Conservation (phyloP, 2,329 filamentous ascomycete genomes). For the Periglandula ipomoeae region DNA sequence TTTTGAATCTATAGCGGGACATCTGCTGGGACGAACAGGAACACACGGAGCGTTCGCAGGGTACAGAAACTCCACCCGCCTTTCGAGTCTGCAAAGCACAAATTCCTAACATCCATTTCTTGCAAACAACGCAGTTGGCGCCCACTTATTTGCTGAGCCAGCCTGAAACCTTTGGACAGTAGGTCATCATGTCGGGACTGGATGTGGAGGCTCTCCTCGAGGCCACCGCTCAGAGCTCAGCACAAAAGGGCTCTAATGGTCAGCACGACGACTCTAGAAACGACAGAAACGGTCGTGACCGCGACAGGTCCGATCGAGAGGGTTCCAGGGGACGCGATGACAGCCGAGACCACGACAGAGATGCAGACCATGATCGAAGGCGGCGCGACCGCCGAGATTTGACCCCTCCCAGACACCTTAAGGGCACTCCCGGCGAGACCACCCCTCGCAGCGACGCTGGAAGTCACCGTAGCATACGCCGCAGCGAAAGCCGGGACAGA, state of each 20-base stretch:
- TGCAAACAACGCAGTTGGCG: neutral
- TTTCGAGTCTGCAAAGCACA: neutral
- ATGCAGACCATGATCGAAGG: conserved; percentile 45
- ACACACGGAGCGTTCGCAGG: neutral
- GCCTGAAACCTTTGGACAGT: conserved; percentile 1
- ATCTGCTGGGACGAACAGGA: neutral
- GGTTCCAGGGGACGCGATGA: conserved; percentile 46
- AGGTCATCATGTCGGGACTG: conserved; percentile 36
- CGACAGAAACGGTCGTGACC: conserved; percentile 17
- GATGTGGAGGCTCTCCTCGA: conserved; percentile 90
- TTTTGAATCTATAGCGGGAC: neutral
- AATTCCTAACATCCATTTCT: neutral
- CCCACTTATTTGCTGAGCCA: neutral
- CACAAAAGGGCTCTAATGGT: conserved; percentile 38
- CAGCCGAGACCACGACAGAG: conserved; percentile 47
- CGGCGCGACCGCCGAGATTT: conserved; percentile 46
- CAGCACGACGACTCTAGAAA: conserved; percentile 40
- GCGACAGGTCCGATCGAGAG: conserved; percentile 43
- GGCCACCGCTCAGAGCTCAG: conserved; percentile 60
- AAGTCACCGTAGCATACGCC: conserved; percentile 72
- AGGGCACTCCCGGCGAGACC: conserved; percentile 47
- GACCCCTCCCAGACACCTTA: conserved; percentile 38
- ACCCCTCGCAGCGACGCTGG: conserved; percentile 68
- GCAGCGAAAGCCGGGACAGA: conserved; percentile 70
- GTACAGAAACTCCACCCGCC: neutral